Base-by-base conservation (phyloP, 2,329 filamentous ascomycete genomes). In the Aspergillus sergii region DNA sequence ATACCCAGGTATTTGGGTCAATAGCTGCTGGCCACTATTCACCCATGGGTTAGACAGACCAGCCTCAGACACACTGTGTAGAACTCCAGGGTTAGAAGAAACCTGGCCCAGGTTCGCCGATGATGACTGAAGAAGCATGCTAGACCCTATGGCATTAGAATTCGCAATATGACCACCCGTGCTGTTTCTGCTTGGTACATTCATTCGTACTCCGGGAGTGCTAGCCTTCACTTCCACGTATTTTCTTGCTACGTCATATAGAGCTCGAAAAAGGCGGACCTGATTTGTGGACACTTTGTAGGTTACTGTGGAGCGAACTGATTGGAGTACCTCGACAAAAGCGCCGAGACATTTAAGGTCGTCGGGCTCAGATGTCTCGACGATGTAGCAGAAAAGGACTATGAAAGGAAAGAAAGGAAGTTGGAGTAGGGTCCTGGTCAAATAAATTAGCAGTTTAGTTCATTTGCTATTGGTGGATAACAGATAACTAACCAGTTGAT, bases 341-440 rank as follows among this genome's bases (percentile, higher is more conserved):
- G 51, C 34, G 32, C 51, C 48, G 43, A 68, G 56, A 48, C 34
- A 54, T 19, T 45, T 53, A 16, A 68, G 60, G 39, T 68, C 65
- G 7, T 60, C 61, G 7, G 46, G 19, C 10, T 65, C 57, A 34
- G 63, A 62, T 3, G 63, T 66, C 39, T 67, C 63, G 16, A 68
- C 57, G 12, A 60, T 62, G 46, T 65, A 54, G 60, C 65, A 68
- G 59, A 68, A 62, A 3, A 67, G 57, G 32, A 68, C 43, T 11
- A 65, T 65, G 45, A 64, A 67, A 11, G 66, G 66, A 5, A 64
- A 63, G 12, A 68, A 68, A 1, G 66, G 66, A 7, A 57, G 39
- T 34, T 36, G 48, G 1, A 61, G 43, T 10, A 59, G 46, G 12
- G 48, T 59, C 32, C 53, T 53, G 1, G 21, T 51, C 19, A 46